Conservation (phyloP, 306 rosid genomes). For the Lathyrus oleraceus region DNA sequence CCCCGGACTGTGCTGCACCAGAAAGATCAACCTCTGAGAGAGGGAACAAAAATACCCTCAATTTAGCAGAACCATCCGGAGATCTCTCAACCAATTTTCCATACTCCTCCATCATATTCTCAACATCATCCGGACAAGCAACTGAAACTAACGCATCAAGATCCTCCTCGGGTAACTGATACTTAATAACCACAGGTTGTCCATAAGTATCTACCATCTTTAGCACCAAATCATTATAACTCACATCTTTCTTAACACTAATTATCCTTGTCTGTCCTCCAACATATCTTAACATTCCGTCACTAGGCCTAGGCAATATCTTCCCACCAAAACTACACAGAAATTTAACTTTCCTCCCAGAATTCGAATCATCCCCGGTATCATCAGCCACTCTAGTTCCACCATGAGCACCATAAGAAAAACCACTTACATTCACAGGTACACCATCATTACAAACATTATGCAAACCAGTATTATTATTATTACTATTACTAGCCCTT, state of each 20-base stretch:
- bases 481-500: constrained; percentile 17
- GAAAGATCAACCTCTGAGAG: constrained; percentile 60
- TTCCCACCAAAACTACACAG: constrained; percentile 88
- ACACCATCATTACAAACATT: constrained; percentile 48
- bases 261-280: constrained; percentile 92
- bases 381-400: constrained; percentile 48
- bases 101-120: constrained; percentile 91
- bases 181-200: constrained; percentile 75
- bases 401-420: constrained; percentile 27
- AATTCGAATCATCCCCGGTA: constrained; percentile 56
- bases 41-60: constrained; percentile 77
- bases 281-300: constrained; percentile 86
- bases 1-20: constrained; percentile 47
- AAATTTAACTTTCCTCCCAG: constrained; percentile 68
- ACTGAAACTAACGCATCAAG: constrained; percentile 87
- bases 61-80: constrained; percentile 73
- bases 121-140: constrained; percentile 85
- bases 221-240: constrained; percentile 59
- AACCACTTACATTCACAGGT: constrained; percentile 30
- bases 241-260: constrained; percentile 69
- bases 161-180: constrained; percentile 91
- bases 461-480: constrained; percentile 35
- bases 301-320: constrained; percentile 87
- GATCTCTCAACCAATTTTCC: constrained; percentile 72
- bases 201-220: constrained; percentile 76